phyloP scores from a whole-genome alignment of 805 yeast genomes.

The Zygosaccharomyces gambellarensis region DNA sequence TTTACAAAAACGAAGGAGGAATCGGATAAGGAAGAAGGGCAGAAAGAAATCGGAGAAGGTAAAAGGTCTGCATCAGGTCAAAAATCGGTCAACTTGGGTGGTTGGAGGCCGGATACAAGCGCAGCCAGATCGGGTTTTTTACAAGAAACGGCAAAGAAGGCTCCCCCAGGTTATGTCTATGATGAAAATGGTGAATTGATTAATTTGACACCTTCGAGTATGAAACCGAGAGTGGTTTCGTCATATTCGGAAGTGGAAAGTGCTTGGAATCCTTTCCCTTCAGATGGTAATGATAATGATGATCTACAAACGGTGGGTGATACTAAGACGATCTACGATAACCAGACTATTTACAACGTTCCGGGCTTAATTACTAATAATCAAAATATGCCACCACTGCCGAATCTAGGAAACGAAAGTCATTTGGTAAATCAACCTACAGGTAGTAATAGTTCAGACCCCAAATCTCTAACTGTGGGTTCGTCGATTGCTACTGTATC shows the following conservation, averaged over 20 bases:
- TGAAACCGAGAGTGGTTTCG: constrained; percentile 28
- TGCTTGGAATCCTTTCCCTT: constrained; percentile 36
- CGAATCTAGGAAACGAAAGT: constrained; percentile 11
- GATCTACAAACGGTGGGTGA: constrained; percentile 34
- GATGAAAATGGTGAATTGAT: constrained; percentile 34
- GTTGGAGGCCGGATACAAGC: constrained; percentile 56
- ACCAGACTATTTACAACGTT: constrained; percentile 34
- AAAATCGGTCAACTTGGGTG: constrained; percentile 18
- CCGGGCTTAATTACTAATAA: constrained; percentile 32
- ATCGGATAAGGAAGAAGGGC: constrained; percentile 7
- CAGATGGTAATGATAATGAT: constrained; percentile 18
- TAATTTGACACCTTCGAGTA: constrained; percentile 30
- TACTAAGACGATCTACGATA: constrained; percentile 35
- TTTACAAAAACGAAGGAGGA: constrained; percentile 5
- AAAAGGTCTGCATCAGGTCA: constrained; percentile 8
- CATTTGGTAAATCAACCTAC: constrained; percentile 3
- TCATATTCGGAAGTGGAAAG: constrained; percentile 34
- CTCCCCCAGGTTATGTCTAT: constrained; percentile 33
- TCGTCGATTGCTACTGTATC: constrained; percentile 8
- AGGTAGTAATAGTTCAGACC: constrained; percentile 12
- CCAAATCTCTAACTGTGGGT: constrained; percentile 8
- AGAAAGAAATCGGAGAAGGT: not conserved
- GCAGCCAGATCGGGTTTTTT: constrained; percentile 38
- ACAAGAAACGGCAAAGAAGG: constrained; percentile 36
- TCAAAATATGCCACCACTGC: constrained; percentile 32